Base-by-base conservation (phyloP, 129 eudicot species). In the Flaveria brownii region DNA sequence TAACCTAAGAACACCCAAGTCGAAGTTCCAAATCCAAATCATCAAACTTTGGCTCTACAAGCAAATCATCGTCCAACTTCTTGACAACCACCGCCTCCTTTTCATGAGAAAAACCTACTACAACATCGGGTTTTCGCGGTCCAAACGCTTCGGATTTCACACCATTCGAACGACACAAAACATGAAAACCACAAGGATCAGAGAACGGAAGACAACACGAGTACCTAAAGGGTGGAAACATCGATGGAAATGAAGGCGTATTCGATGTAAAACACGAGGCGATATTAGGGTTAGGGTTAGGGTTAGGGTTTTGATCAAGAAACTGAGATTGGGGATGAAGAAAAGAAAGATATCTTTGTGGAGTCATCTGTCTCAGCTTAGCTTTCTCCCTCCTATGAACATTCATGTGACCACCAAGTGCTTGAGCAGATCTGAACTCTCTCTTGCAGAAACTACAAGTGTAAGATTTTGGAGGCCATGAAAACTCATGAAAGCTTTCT, bases 371-470 rank as follows among this genome's bases (percentile, higher is more conserved):
- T 77, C 68, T 82, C 46, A 82, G 78, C 63, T 43, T 77, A 0
- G 86, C 86, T 47, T 79, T 82, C 36, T 82, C 86, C 20, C 79
- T 82, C 63, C 86, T 72, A 30, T 82, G 85, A 25, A 82, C 78
- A 77, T 82, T 82, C 85, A 82, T 82, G 78, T 82, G 85, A 20
- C 85, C 85, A 42, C 86, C 86, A 55, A 82, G 82, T 16, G 86
- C 86, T 72, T 82, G 86, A 65, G 86, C 86, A 60, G 82, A 77
- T 77, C 75, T 77, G 28, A 82, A 82, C 76, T 77, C 82, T 67
- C 86, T 82, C 1, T 77, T 82, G 68, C 86, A 82, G 25, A 82
- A 82, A 60, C 25, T 72, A 77, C 86, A 82, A 46, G 65, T 72
- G 76, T 82, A 82, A 66, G 68, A 82, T 28, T 67, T 75, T 54